phyloP scores from a whole-genome alignment of 2,329 filamentous ascomycete species.

The Penicillium vulpinum region DNA sequence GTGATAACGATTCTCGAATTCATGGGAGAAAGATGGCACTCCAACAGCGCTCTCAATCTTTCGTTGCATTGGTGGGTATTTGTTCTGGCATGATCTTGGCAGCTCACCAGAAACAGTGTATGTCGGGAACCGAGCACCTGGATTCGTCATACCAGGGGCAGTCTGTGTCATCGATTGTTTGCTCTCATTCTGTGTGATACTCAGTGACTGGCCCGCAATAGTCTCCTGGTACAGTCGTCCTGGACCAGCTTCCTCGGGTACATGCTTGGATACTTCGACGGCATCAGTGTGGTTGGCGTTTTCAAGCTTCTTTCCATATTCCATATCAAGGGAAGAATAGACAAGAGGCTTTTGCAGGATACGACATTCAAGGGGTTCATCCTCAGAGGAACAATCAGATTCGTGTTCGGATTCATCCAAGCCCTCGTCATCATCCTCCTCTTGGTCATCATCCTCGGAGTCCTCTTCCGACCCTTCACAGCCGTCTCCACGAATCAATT shows the following conservation, averaged over 20 bases:
- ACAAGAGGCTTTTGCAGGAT: background rate
- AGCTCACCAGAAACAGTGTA: background rate
- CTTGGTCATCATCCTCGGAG: background rate
- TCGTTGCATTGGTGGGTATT: background rate
- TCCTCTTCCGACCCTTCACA: background rate
- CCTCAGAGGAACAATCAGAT: background rate
- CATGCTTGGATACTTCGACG: conserved; percentile 1
- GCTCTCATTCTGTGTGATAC: background rate
- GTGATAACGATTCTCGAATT: conserved; percentile 11
- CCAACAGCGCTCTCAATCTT: background rate
- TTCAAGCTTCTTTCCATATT: background rate
- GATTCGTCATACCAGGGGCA: background rate
- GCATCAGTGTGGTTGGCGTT: background rate
- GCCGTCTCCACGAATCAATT: background rate
- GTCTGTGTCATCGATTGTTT: background rate
- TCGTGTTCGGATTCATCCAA: conserved; percentile 8
- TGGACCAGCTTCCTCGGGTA: background rate
- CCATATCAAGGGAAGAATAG: background rate
- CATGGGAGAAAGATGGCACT: background rate
- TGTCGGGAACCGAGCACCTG: conserved; percentile 3
- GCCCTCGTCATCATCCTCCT: conserved; percentile 9
- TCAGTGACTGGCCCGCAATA: background rate
- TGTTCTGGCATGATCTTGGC: conserved; percentile 1
- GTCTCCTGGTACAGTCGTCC: background rate
- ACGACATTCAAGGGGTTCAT: background rate